A percentile compares a stretch with the other conserved stretches of the same genome.
Evolutionary conservation across 83 land plant species (phyloP).

Genomic region (Thuja plicata): DNA sequence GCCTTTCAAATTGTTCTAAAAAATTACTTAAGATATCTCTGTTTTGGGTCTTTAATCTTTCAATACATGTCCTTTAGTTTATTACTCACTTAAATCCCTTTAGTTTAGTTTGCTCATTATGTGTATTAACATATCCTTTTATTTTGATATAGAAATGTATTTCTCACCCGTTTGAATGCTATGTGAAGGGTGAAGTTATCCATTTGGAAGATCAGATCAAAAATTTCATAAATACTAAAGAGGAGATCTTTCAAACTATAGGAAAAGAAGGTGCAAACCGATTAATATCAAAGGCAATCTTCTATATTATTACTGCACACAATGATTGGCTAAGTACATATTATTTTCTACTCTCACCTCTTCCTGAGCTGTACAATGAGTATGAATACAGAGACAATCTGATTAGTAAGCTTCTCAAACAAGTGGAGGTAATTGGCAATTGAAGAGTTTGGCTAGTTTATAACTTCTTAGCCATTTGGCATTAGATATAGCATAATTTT

Average conservation of each 20-base stretch:
- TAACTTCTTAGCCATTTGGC: not conserved
- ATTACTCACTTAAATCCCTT: too few relatives aligned
- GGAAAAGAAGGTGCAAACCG: not conserved
- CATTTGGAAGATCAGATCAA: not conserved
- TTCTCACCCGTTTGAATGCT: not conserved
- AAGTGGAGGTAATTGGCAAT: not conserved
- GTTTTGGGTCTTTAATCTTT: not conserved
- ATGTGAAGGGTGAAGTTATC: not conserved
- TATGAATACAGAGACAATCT: not conserved
- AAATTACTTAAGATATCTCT: too few relatives aligned
- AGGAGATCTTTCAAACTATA: not conserved
- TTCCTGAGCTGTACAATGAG: not conserved
- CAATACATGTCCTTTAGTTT: too few relatives aligned
- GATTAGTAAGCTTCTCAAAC: not conserved
- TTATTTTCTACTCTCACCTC: not conserved
- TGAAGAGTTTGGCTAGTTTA: not conserved
- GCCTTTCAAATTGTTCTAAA: too few relatives aligned
- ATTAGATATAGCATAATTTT: too few relatives aligned
- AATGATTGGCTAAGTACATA: constrained; percentile 4
- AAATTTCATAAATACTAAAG: not conserved
- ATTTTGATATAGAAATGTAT: not conserved
- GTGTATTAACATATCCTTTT: not conserved
- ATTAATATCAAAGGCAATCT: not conserved
- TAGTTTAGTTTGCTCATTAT: not conserved
- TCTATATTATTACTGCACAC: not conserved